These are phyloP conservation scores for Salix brachista DNA, from an alignment of 345 rosid species.

Conservation along the genomic window DNA sequence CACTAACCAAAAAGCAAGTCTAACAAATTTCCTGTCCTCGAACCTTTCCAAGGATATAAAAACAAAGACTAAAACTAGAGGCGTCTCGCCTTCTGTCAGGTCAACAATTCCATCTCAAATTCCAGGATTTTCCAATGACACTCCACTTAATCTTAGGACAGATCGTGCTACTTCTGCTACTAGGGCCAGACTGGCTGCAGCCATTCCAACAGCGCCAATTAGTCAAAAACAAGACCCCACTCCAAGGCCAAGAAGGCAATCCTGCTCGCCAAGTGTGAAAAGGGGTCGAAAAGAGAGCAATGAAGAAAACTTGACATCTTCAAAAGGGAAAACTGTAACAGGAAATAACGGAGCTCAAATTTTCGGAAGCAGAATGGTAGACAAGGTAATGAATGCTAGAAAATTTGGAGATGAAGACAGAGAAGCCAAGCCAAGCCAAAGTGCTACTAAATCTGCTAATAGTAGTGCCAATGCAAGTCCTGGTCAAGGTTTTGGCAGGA, in stretches of 20 bases:
- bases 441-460: not conserved
- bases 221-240: slow-evolving; percentile 15
- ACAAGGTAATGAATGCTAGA: slow-evolving; percentile 57
- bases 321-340: slow-evolving; percentile 8
- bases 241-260: slow-evolving; percentile 32
- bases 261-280: slow-evolving; percentile 44
- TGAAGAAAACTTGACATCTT: not conserved
- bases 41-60: slow-evolving; percentile 22
- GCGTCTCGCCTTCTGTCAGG: slow-evolving; percentile 34
- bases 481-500: slow-evolving; percentile 20
- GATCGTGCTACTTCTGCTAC: slow-evolving; percentile 36
- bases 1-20: slow-evolving; percentile 6
- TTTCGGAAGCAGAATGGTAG: slow-evolving; percentile 59
- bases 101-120: slow-evolving; percentile 25
- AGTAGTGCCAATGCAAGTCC: not conserved
- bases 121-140: slow-evolving; percentile 28
- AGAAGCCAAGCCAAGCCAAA: slow-evolving; percentile 16
- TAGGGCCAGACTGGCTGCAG: slow-evolving; percentile 30
- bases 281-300: slow-evolving; percentile 33
- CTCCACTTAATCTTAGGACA: slow-evolving; percentile 40
- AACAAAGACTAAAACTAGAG: slow-evolving; percentile 27
- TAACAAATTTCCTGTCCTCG: slow-evolving; percentile 12
- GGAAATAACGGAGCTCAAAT: slow-evolving; percentile 28
- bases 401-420: slow-evolving; percentile 25
- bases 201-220: not conserved